Percentiles rank a stretch among this genome's conserved stretches.
These are phyloP conservation scores for Mycosphaerella sp. DNA, from an alignment of 2,329 filamentous ascomycete species.

Conservation along the genomic window DNA sequence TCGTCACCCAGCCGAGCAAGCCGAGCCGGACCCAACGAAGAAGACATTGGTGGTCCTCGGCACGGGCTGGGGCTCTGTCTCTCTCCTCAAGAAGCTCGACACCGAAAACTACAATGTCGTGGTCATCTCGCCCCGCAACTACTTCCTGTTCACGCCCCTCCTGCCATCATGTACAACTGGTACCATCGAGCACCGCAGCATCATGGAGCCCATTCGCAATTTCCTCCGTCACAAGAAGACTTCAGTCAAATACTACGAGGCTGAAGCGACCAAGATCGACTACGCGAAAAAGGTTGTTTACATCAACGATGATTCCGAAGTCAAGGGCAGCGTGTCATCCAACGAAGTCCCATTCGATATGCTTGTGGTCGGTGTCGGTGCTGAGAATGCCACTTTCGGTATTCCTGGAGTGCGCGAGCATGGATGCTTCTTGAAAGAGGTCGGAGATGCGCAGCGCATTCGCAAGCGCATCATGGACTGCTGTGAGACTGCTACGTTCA, in stretches of 20 bases:
- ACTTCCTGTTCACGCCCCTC: conserved; percentile 98
- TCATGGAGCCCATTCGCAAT: conserved; percentile 98
- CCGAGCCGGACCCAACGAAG: conserved; percentile 74
- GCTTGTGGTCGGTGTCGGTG: conserved; percentile 94
- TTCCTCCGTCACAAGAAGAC: conserved; percentile 94
- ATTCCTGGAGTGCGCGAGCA: conserved; percentile 93
- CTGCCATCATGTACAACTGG: conserved; percentile 96
- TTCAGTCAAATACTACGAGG: conserved; percentile 94
- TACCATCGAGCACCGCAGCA: conserved; percentile 96
- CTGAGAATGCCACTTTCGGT: conserved; percentile 96
- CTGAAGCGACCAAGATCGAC: conserved; percentile 92
- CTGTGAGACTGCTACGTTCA: conserved; percentile 96
- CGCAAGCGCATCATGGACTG: conserved; percentile 99
- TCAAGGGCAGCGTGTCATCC: conserved; percentile 74
- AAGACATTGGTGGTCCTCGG: conserved; percentile 96
- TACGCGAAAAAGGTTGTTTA: conserved; percentile 80
- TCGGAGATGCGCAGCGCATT: conserved; percentile 89
- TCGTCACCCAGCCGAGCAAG: conserved; percentile 74
- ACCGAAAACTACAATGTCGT: conserved; percentile 97
- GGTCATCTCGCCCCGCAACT: conserved; percentile 96
- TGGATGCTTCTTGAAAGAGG: conserved; percentile 98
- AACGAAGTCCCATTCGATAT: conserved; percentile 97
- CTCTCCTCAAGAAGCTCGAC: conserved; percentile 95
- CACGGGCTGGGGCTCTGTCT: conserved; percentile 94
- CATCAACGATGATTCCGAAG: conserved; percentile 86